Conservation (phyloP, 1,284 basidiomycete genomes). For the Coniferiporia weirii region DNA sequence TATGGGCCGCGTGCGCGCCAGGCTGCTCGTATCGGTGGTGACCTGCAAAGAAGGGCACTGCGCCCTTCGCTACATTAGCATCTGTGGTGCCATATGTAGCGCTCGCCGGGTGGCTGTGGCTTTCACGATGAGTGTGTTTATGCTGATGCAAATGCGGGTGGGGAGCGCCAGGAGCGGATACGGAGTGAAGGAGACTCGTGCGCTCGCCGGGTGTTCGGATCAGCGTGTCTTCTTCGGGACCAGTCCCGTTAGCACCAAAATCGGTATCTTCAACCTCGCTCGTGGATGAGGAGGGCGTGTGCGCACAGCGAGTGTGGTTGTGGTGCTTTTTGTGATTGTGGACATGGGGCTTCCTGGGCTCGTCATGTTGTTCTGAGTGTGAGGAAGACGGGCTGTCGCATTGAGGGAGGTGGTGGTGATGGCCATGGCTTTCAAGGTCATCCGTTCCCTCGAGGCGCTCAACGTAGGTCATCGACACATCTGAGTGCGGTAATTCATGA, state of each 20-base stretch:
- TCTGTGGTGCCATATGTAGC: neutral
- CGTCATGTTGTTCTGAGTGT: too few relatives aligned
- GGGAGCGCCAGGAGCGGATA: neutral
- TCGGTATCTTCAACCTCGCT: too few relatives aligned
- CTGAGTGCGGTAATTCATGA: constrained; percentile 38
- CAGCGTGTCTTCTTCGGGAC: neutral
- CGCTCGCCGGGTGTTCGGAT: neutral
- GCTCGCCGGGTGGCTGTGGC: neutral
- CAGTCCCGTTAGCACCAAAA: constrained; percentile 5
- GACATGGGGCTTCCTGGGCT: too few relatives aligned
- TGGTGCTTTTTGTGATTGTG: too few relatives aligned
- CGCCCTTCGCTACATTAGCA: neutral
- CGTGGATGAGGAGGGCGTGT: too few relatives aligned
- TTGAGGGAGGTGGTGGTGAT: constrained; percentile 8
- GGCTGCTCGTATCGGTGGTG: constrained; percentile 43
- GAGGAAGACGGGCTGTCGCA: too few relatives aligned
- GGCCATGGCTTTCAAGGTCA: constrained; percentile 11
- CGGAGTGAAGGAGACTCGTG: constrained; percentile 1
- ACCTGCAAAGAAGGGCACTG: constrained; percentile 27
- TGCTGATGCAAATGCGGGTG: neutral
- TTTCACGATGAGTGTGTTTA: neutral
- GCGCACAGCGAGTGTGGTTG: too few relatives aligned
- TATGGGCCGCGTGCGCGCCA: constrained; percentile 32
- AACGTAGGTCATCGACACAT: constrained; percentile 60
- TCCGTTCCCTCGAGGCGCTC: constrained; percentile 40